Evolutionary conservation across 2,329 filamentous ascomycete species (phyloP).

Genomic region (Ophiostoma fasciatum): DNA sequence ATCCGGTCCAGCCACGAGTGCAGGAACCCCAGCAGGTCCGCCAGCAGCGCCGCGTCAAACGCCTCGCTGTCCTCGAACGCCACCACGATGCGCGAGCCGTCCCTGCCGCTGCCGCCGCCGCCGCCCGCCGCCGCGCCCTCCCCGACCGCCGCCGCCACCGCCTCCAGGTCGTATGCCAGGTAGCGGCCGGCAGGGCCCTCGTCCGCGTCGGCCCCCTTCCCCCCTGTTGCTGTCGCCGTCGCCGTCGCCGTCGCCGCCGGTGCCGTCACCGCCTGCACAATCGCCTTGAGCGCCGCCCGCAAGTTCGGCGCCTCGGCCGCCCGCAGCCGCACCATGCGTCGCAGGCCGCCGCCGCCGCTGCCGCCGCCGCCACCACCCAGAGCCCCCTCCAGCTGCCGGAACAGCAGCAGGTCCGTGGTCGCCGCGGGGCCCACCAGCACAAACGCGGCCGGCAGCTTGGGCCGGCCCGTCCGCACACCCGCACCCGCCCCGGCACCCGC

Average conservation of each 20-base stretch:
- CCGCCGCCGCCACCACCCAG: slow-evolving; percentile 16
- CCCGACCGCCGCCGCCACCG: slow-evolving; percentile 43
- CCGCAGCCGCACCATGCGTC: slow-evolving; percentile 49
- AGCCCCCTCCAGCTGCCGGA: slow-evolving; percentile 50
- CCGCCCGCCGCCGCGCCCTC: slow-evolving; percentile 30
- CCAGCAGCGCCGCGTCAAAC: slow-evolving; percentile 58
- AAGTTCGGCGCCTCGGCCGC: slow-evolving; percentile 60
- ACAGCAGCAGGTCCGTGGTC: slow-evolving; percentile 58
- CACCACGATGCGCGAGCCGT: slow-evolving; percentile 49
- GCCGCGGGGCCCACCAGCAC: slow-evolving; percentile 68
- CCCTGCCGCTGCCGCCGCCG: no score
- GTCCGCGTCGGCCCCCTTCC: slow-evolving; percentile 45
- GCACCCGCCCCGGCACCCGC: no score
- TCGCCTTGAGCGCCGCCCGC: slow-evolving; percentile 56
- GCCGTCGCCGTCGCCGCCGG: slow-evolving; percentile 36
- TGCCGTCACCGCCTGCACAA: slow-evolving; percentile 40
- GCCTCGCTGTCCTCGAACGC: slow-evolving; percentile 72
- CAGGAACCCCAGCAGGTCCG: slow-evolving; percentile 54
- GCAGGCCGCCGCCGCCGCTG: slow-evolving; percentile 15
- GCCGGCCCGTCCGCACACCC: slow-evolving; percentile 10
- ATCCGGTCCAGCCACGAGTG: slow-evolving; percentile 60
- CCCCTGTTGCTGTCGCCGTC: no score
- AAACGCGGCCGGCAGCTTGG: slow-evolving; percentile 52
- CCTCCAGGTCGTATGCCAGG: slow-evolving; percentile 66
- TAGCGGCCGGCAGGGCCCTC: no score